These are phyloP conservation scores for Neoarthrinium moseri DNA, from an alignment of 2,329 filamentous ascomycete species.

Conservation along the genomic window DNA sequence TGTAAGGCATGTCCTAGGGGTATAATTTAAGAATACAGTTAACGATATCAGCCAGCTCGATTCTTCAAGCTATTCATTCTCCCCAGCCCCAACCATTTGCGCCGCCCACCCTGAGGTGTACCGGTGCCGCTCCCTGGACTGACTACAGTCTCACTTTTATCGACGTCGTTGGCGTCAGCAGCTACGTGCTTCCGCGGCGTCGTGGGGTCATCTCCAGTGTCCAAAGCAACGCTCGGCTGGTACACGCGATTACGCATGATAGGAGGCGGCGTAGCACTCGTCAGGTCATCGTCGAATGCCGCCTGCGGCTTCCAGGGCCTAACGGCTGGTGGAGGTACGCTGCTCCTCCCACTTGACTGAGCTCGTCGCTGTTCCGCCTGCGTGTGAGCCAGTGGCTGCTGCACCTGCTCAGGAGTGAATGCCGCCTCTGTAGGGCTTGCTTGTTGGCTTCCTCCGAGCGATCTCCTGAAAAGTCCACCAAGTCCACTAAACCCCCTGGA, in stretches of 20 bases:
- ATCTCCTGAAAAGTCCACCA: slow-evolving; percentile 47
- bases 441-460: slow-evolving; percentile 35
- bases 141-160: background rate
- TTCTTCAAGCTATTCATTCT: slow-evolving; percentile 23
- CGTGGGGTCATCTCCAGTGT: slow-evolving; percentile 4
- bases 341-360: slow-evolving; percentile 20
- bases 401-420: slow-evolving; percentile 17
- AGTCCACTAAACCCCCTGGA: slow-evolving; percentile 42
- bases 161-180: slow-evolving; percentile 7
- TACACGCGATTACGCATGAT: slow-evolving; percentile 45
- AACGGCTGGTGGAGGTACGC: slow-evolving; percentile 26
- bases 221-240: slow-evolving; percentile 4
- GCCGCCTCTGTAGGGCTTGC: slow-evolving; percentile 14
- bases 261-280: slow-evolving; percentile 54
- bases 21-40: background rate
- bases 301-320: slow-evolving; percentile 37
- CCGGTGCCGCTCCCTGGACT: background rate
- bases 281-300: slow-evolving; percentile 40
- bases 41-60: slow-evolving; percentile 16
- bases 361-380: slow-evolving; percentile 10
- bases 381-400: slow-evolving; percentile 16
- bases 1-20: background rate
- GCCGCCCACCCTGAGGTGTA: slow-evolving; percentile 14
- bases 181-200: background rate
- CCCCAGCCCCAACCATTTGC: slow-evolving; percentile 29